Conservation (phyloP, 75 land plant species). For the Sequoia sempervirens region DNA sequence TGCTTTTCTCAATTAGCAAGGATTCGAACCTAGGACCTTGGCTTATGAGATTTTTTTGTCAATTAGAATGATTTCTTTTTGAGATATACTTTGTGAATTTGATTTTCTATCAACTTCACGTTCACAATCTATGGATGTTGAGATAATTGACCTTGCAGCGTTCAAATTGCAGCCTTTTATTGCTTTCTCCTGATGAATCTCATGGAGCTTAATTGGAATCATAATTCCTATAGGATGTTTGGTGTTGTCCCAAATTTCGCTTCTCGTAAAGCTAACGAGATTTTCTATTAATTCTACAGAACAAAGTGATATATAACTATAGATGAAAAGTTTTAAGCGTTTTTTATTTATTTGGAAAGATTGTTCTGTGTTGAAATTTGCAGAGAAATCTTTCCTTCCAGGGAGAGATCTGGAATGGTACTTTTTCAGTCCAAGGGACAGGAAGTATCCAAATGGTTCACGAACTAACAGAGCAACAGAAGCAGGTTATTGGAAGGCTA, state of each 20-base stretch:
- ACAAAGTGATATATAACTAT: no score
- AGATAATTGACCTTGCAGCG: background rate
- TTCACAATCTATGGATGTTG: background rate
- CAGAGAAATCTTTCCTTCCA: background rate
- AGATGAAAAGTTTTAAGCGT: no score
- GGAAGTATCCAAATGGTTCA: conserved; percentile 16
- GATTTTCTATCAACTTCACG: background rate
- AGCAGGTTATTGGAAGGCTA: conserved; percentile 27
- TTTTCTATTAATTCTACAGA: no score
- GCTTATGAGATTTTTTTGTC: background rate
- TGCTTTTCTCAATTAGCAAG: background rate
- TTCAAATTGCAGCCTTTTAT: no score
- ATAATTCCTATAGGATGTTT: no score
- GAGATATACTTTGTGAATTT: background rate
- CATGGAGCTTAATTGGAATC: no score
- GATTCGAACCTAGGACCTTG: background rate
- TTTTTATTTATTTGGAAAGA: background rate
- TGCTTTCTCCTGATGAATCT: no score
- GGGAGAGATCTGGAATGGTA: conserved; percentile 1
- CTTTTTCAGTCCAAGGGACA: background rate
- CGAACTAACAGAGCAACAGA: conserved; percentile 18
- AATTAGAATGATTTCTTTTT: background rate
- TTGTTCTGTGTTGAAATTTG: background rate
- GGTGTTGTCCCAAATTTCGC: no score
- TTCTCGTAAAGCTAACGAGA: no score